These are phyloP conservation scores for Coffea canephora DNA, from an alignment of 257 asterid species.

Conservation along the genomic window DNA sequence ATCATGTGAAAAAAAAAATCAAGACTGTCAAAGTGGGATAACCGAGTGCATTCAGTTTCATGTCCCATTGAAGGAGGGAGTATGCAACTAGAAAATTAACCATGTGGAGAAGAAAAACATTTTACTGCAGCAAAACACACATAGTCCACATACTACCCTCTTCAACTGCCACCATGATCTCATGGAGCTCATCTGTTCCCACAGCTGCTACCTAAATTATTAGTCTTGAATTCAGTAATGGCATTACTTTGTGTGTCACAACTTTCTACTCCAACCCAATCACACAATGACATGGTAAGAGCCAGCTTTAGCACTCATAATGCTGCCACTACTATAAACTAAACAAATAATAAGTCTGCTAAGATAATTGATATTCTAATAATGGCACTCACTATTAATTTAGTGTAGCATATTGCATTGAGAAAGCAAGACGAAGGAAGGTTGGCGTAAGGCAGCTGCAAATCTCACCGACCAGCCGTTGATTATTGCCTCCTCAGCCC, in stretches of 20 bases:
- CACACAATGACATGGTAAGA: background rate
- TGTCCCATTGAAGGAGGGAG: too few species aligned
- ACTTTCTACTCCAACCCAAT: background rate
- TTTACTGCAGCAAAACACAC: background rate
- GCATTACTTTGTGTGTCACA: conserved; percentile 1
- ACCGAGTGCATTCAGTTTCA: too few species aligned
- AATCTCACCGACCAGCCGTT: conserved; percentile 13
- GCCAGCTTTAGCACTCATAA: background rate
- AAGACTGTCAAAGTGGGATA: too few species aligned
- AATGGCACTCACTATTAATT: background rate
- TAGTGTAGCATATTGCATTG: background rate
- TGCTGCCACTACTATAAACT: too few species aligned
- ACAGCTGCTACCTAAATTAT: background rate
- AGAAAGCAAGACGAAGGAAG: background rate
- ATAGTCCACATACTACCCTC: background rate
- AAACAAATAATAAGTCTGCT: too few species aligned
- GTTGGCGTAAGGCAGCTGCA: conserved; percentile 12
- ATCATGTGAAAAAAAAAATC: too few species aligned
- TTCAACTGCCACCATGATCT: background rate
- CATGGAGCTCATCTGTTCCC: conserved; percentile 10
- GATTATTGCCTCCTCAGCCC: background rate
- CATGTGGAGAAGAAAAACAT: background rate
- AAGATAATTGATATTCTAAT: too few species aligned
- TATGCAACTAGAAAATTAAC: background rate
- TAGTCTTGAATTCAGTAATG: conserved; percentile 16